Evolutionary conservation across 2,329 filamentous ascomycete species (phyloP), one percentile per base, ranked within the genome.

Genomic region (Ceratocystis papillata): DNA sequence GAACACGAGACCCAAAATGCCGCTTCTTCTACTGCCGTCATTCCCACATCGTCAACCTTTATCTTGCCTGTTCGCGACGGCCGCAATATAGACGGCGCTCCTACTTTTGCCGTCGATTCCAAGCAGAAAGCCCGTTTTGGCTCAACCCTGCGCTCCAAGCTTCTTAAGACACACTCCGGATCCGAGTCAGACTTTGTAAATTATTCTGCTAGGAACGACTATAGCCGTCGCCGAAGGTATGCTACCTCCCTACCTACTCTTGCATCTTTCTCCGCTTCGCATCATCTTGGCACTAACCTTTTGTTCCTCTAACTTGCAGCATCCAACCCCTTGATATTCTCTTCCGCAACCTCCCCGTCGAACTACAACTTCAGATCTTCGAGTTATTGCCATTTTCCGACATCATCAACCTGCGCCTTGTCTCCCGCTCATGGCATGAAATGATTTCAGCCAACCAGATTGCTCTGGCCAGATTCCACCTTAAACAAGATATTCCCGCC

Each of bases 281-380:
- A n/a, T 5, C 22, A 2, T 22, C 48, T 8, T 50, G 53, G 3
- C 17, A 20, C 55, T 59, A 59, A 33, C 55, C 25, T 25, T 22
- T n/a, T 30, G 15, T 20, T n/a, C 55, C 2, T 17, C 30, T 5
- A 53, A 20, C 46, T 12, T 15, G 50, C 28, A 71, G 70, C 66
- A 77, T 78, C 67, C 67, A 78, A 3, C 77, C 80, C 1, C 79
- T 86, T 55, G 80, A 83, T 67, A 78, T 82, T 63, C 76, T 83
- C n/a, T 85, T 87, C 69, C 75, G 81, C 25, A 76, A 75, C 37
- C 74, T 87, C 5, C 84, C 84, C 1, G 83, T 79, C 67, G 84
- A 87, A 73, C 74, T 87, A 59, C 83, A 86, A 72, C 79, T 85
- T 28, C 82, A 86, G 70, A 81, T 87, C 69, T 80, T 87, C 62